Percentiles rank a stretch among this genome's conserved stretches.
phyloP scores from a whole-genome alignment of 2,329 filamentous ascomycete species.

The Catunica adiposa region DNA sequence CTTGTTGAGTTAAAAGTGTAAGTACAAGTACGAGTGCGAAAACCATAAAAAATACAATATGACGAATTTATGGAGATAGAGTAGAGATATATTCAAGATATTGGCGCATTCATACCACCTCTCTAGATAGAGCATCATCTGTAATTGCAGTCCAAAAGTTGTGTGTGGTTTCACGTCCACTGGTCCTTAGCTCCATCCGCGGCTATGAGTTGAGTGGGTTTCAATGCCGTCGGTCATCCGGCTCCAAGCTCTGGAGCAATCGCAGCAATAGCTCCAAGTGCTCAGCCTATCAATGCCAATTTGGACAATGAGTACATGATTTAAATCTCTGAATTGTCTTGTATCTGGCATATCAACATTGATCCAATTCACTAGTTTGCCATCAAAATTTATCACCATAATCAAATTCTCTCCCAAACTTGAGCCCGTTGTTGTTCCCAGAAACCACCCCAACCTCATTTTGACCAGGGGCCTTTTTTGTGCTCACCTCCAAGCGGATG shows the following conservation, averaged over 20 bases:
- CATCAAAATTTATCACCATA: too few species aligned
- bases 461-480: neutral
- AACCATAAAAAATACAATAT: neutral
- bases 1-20: too few species aligned
- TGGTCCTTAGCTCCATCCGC: neutral
- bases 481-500: neutral
- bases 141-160: too few species aligned
- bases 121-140: too few species aligned
- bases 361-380: too few species aligned
- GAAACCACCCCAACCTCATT: neutral
- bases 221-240: constrained; percentile 1
- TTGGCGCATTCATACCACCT: too few species aligned
- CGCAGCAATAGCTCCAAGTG: neutral
- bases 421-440: neutral
- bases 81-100: too few species aligned
- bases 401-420: neutral
- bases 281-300: too few species aligned
- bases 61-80: neutral
- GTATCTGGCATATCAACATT: too few species aligned
- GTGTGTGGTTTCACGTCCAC: too few species aligned
- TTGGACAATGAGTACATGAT: too few species aligned
- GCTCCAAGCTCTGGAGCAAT: neutral
- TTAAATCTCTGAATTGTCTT: too few species aligned
- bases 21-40: neutral
- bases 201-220: constrained; percentile 1